Evolutionary conservation across 2,329 filamentous ascomycete species (phyloP), one percentile per base, ranked within the genome.

Genomic region (Aspergillus clavatus): DNA sequence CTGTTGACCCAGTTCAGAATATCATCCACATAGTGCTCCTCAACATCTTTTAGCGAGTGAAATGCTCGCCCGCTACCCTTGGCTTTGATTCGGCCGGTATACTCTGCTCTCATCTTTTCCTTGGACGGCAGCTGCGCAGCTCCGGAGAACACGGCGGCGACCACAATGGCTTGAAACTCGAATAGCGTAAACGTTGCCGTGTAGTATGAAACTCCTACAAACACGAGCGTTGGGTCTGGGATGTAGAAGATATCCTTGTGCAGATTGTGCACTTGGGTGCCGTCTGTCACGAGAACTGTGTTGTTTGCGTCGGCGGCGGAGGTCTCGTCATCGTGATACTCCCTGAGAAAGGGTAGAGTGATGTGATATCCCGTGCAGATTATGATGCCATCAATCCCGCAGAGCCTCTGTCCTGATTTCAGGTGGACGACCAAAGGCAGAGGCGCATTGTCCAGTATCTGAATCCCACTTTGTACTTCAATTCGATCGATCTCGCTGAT

Each of bases 221-320:
- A 86, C 0, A 73, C 68, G 0, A 87, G 67, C 0, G 79, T 78
- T 0, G 83, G 81, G 48, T 87, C 82, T 0, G 75, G 74, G 35
- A 86, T 85, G 62, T 86, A 87, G 58, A 84, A 87, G 11, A 87
- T 81, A 58, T 87, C 83, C 46, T 80, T 80, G 68, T 86, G 80
- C 1, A 87, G 68, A 52, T 87, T 86, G 55, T 87, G 83, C 3
- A 74, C 69, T 59, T 81, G 78, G 10, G 73, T 74, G 2, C 83
- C 83, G 36, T 86, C 80, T 0, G 72, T 86, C 4, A 87, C 77
- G 0, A 88, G 67, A 0, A 80, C 62, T 0, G 60, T 67, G 0
- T 79, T 72, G 28, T 74, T 70, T 0, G 81, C 81, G 1, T 78
- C 57, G 1, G 74, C 61, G 0, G 71, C 64, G 0, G 65, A 40